These are phyloP conservation scores for Barnettozyma sp. DNA, from an alignment of 805 yeast genomes.

Conservation along the genomic window DNA sequence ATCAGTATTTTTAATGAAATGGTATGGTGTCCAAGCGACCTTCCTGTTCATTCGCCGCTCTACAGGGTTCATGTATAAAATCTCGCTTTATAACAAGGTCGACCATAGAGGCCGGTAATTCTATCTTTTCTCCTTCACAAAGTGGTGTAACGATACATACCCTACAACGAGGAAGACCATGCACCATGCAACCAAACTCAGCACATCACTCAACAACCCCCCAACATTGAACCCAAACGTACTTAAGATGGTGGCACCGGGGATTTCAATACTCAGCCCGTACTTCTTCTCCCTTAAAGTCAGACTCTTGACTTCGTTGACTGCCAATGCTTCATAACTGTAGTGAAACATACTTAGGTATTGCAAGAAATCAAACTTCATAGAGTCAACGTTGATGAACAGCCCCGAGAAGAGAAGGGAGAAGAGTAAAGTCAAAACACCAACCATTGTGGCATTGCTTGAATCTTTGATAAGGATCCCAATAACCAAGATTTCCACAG, in stretches of 20 bases:
- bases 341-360: conserved; percentile 89
- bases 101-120: too few species aligned
- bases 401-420: conserved; percentile 90
- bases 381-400: conserved; percentile 73
- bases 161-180: conserved; percentile 58
- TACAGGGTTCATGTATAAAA: too few species aligned
- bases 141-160: conserved; percentile 62
- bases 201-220: conserved; percentile 62
- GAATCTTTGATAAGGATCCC: conserved; percentile 86
- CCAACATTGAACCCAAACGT: conserved; percentile 90
- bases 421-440: conserved; percentile 76
- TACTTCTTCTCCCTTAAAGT: conserved; percentile 81
- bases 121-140: conserved; percentile 62
- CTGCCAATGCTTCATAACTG: conserved; percentile 87
- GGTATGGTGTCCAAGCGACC: too few species aligned
- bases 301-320: conserved; percentile 86
- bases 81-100: too few species aligned
- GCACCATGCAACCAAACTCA: conserved; percentile 51
- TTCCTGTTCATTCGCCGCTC: too few species aligned
- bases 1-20: too few species aligned
- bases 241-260: conserved; percentile 94
- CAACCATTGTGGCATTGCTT: conserved; percentile 85
- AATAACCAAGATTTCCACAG: conserved; percentile 77
- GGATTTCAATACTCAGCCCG: conserved; percentile 91
- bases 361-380: conserved; percentile 65